Evolutionary conservation across 2,329 filamentous ascomycete genomes (phyloP), one percentile per base, ranked within the genome.

Genomic region (Pseudogymnoascus sp.): DNA sequence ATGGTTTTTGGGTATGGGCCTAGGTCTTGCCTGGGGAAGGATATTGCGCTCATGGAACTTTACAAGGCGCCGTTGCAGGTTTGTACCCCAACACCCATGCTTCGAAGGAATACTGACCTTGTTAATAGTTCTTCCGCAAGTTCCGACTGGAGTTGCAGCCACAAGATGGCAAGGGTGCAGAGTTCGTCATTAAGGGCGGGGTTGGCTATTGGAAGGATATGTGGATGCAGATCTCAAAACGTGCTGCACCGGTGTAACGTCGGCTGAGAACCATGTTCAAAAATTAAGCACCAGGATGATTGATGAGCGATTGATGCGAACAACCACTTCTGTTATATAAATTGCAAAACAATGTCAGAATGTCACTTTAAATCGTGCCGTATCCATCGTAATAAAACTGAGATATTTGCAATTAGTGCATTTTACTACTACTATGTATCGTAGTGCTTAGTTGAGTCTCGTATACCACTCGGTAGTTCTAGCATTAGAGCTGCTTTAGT

Each of bases 1-100:
- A 75, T 82, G 67, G 72, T 71, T 0, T 82, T 81, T 62, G 79
- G 79, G 0, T 79, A 79, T 68, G 80, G 80, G 0, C 67, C 77
- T 0, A 70, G 77, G 9, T 71, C 76, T 11, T 81, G 79, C 61
- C 65, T 81, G 43, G 79, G 80, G 0, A 75, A 74, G 62, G 74
- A 79, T 43, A 78, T 82, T 62, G 79, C 78, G 1, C 73, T 77
- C 66, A 79, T 81, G 77, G 79, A 82, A 70, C 65, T 81, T 59
- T 80, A 74, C 67, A 81, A 82, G 71, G 73, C 66, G 2, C 71
- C 75, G 2, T 60, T 75, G 58, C 70, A 62, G 30, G 65, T 67
- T 25, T 60, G 60, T 54, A 28, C 18, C 43, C 30, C 16, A 30
- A n/a, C 16, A 30, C 25, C 43, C 14, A n/a, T 16, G 1, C 2